These are phyloP conservation scores for Aspergillus quadrilineatus DNA, from an alignment of 2,329 filamentous ascomycete species.

Conservation along the genomic window DNA sequence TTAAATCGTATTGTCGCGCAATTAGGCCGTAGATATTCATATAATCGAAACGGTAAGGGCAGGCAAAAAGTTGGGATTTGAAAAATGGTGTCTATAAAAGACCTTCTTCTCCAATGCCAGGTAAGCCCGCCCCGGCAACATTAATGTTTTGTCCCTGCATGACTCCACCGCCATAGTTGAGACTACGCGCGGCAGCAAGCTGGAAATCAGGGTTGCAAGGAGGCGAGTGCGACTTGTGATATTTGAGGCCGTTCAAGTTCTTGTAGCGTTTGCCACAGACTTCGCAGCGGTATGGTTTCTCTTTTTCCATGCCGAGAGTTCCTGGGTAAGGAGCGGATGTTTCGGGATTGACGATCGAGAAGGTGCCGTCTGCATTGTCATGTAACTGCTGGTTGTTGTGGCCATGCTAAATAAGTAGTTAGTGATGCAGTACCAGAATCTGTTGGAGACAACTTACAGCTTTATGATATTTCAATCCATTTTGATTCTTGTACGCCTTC, in stretches of 20 bases:
- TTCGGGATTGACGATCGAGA: conserved; percentile 96
- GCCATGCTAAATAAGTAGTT: conserved; percentile 60
- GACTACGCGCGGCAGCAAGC: conserved; percentile 46
- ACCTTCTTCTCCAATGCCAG: conserved; percentile 47
- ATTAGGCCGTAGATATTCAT: conserved; percentile 29
- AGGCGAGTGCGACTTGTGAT: conserved; percentile 81
- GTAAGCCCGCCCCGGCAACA: conserved; percentile 49
- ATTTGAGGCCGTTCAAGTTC: conserved; percentile 98
- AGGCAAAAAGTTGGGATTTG: conserved; percentile 1
- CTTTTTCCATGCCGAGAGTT: conserved; percentile 98
- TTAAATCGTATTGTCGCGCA: conserved; percentile 29
- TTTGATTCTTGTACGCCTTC: conserved; percentile 99
- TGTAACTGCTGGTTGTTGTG: conserved; percentile 96
- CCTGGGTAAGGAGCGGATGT: conserved; percentile 93
- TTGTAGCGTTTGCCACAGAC: conserved; percentile 98
- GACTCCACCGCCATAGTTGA: conserved; percentile 43
- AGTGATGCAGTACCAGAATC: not conserved
- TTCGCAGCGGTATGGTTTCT: conserved; percentile 97
- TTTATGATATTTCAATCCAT: conserved; percentile 90
- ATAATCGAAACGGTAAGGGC: conserved; percentile 27
- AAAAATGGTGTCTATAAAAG: conserved; percentile 28
- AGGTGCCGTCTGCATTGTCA: conserved; percentile 94
- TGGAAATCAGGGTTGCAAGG: conserved; percentile 84
- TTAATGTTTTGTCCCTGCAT: conserved; percentile 50
- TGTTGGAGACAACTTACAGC: conserved; percentile 50